phyloP scores from a whole-genome alignment of 2,329 filamentous ascomycete genomes.

The Arthrobotrys sinensis region DNA sequence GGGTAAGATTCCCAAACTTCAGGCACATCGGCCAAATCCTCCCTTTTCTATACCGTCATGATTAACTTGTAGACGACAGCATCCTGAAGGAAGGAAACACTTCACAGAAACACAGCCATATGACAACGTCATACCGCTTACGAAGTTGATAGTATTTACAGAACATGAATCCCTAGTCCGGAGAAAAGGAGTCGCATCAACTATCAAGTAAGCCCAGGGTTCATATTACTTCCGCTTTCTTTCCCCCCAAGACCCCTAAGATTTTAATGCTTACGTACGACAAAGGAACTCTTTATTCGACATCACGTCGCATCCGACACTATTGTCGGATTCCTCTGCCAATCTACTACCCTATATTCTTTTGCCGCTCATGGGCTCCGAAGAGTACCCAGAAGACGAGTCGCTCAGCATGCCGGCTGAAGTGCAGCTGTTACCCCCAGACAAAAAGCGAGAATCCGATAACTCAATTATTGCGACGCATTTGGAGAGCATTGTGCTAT shows the following conservation, averaged over 20 bases:
- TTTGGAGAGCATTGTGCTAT: conserved; percentile 85
- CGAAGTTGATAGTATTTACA: conserved; percentile 94
- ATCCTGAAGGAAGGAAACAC: conserved; percentile 80
- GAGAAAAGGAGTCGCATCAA: conserved; percentile 92
- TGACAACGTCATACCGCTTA: conserved; percentile 87
- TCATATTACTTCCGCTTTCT: neutral
- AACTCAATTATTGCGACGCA: conserved; percentile 84
- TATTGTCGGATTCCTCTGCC: conserved; percentile 80
- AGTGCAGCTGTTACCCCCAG: conserved; percentile 87
- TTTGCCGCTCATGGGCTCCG: conserved; percentile 86
- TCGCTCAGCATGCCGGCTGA: conserved; percentile 89
- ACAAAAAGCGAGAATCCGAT: conserved; percentile 88
- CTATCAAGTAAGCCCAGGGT: conserved; percentile 76
- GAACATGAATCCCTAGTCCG: conserved; percentile 87
- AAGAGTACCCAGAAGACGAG: conserved; percentile 91
- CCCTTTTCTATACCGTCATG: neutral
- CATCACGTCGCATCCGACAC: conserved; percentile 78
- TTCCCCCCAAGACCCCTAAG: too few species aligned
- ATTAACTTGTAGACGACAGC: conserved; percentile 68
- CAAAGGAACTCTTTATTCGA: conserved; percentile 84
- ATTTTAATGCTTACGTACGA: conserved; percentile 5
- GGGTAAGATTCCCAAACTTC: conserved; percentile 65
- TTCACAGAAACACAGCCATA: conserved; percentile 82
- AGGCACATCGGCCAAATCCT: neutral
- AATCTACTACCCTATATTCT: conserved; percentile 91